Evolutionary conservation across 345 rosid species (phyloP).

Genomic region (Dovyalis caffra): DNA sequence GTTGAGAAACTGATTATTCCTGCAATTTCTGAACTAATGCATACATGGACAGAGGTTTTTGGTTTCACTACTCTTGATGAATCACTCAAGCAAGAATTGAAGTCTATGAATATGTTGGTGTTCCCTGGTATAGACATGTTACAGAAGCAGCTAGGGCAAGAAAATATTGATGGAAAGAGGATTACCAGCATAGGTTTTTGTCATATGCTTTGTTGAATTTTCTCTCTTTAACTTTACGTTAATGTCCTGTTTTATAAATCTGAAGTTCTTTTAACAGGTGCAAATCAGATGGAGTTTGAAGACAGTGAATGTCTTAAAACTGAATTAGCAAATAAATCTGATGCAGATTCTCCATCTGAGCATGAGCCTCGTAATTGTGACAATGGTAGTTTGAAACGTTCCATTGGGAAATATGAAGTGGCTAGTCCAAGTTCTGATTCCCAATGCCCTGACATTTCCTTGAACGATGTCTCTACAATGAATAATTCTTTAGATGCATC

Average conservation of each 20-base stretch:
- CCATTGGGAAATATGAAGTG: conserved; percentile 21
- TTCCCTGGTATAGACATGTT: conserved; percentile 38
- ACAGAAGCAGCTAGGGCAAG: conserved; percentile 31
- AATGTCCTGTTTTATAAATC: background rate
- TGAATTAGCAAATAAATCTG: conserved; percentile 29
- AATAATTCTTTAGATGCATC: conserved; percentile 28
- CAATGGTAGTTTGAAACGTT: conserved; percentile 22
- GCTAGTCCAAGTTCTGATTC: conserved; percentile 30
- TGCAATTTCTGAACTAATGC: conserved; percentile 29
- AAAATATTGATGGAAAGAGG: conserved; percentile 26
- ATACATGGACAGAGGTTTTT: conserved; percentile 36
- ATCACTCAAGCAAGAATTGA: conserved; percentile 27
- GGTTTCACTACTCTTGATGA: conserved; percentile 27
- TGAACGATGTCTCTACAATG: conserved; percentile 17
- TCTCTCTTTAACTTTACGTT: background rate
- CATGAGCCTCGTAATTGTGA: conserved; percentile 25
- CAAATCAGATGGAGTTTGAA: conserved; percentile 11
- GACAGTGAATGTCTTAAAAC: conserved; percentile 12
- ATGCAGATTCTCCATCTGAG: conserved; percentile 34
- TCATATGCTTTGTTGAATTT: background rate
- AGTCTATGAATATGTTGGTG: conserved; percentile 27
- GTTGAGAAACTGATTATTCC: conserved; percentile 35
- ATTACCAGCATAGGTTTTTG: conserved; percentile 33
- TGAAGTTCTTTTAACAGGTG: conserved; percentile 19
- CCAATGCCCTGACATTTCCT: conserved; percentile 21